phyloP scores from a whole-genome alignment of 768 basidiomycete species.

The Pleurotus sapidus region DNA sequence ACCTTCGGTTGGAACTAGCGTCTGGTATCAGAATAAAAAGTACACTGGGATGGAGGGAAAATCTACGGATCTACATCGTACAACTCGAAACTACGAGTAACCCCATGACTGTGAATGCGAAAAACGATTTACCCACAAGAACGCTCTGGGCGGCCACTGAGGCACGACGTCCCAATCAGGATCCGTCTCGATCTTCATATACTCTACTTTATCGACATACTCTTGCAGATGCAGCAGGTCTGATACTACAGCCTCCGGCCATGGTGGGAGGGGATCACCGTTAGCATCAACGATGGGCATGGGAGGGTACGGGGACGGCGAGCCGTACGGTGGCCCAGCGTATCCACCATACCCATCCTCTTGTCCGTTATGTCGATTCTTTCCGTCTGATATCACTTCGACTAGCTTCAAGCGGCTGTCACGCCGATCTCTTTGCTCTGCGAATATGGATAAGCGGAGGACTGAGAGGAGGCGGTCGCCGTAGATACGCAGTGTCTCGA shows the following conservation, averaged over 20 bases:
- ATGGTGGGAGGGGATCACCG: neutral
- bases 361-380: neutral
- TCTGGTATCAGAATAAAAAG: too few species aligned
- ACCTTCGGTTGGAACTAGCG: too few species aligned
- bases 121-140: neutral
- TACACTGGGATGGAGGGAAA: too few species aligned
- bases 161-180: conserved; percentile 4
- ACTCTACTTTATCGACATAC: conserved; percentile 8
- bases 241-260: conserved; percentile 5
- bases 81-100: too few species aligned
- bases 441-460: conserved; percentile 3
- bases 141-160: conserved; percentile 2
- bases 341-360: neutral
- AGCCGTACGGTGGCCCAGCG: too few species aligned
- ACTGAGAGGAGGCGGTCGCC: conserved; percentile 3
- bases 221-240: conserved; percentile 2
- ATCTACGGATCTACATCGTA: too few species aligned
- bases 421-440: conserved; percentile 3
- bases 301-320: neutral
- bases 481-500: conserved; percentile 2
- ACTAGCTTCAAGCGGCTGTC: neutral
- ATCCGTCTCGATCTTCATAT: conserved; percentile 1
- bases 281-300: neutral
- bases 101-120: neutral
- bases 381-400: conserved; percentile 3